Base-by-base conservation (phyloP, 2,329 filamentous ascomycete species). In the Trichoderma breve region DNA sequence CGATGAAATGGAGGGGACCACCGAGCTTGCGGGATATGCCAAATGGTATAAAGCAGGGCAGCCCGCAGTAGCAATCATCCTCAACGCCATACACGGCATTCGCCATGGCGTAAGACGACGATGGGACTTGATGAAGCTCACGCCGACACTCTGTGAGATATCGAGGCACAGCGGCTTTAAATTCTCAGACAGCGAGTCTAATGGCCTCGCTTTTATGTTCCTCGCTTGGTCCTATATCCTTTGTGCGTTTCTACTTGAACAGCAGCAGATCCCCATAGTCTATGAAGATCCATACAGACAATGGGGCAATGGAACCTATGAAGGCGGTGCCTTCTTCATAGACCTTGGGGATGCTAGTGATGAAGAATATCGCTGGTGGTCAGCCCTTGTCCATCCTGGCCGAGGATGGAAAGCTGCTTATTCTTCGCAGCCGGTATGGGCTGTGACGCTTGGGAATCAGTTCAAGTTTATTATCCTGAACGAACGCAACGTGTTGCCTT, bases 321-420 rank as follows among this genome's bases (percentile, higher is more conserved):
- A 53, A 53, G 47, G 47, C 3, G 47, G 47, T 53, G 47, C 47
- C 21, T 53, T 53, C 21, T 53, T 53, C 47, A 28, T 72, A 8
- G 58, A 72, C 34, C 66, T 72, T 39, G 71, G 71, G 4, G 43
- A 64, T 9, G 34, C 66, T 11, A 64, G 43, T n/a, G 34, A 57
- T 28, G 71, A 71, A 24, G 71, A 70, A 60, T 63, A n/a, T n/a
- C 66, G 71, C 24, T 72, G 71, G 71, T 72, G 71, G 71, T 61
- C 57, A 8, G 32, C 71, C 21, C 57, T 72, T 28, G 39, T 71
- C 8, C 36, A 43, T 15, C 67, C 71, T 4, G 66, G 58, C 12
- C 66, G 60, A 57, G 71, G 71, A 65, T 72, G 71, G 71, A 61
- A 51, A 32, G 57, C 71, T 34, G 34, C 21, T 5, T 6, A 24